These are phyloP conservation scores for Lactarius trivialis DNA, from an alignment of 768 basidiomycete genomes.

Conservation along the genomic window DNA sequence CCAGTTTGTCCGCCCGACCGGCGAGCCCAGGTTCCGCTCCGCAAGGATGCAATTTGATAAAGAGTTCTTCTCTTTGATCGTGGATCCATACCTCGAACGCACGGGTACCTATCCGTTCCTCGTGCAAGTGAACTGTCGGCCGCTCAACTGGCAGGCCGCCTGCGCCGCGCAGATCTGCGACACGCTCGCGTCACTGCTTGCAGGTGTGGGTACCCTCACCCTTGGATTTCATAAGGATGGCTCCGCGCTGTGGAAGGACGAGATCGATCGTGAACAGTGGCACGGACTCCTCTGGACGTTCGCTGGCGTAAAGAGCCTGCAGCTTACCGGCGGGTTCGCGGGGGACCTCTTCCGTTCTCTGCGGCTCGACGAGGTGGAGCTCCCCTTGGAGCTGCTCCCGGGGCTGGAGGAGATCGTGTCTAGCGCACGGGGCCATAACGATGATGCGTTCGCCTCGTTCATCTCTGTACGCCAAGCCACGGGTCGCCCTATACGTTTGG, in stretches of 20 bases:
- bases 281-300: neutral
- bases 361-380: neutral
- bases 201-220: neutral
- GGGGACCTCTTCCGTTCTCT: conserved; percentile 2
- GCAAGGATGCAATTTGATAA: neutral
- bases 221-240: conserved; percentile 1
- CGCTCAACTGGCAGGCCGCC: neutral
- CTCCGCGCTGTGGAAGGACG: neutral
- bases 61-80: neutral
- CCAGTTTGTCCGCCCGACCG: neutral
- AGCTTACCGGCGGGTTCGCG: neutral
- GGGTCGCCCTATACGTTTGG: neutral
- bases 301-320: neutral
- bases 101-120: neutral
- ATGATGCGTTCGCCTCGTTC: neutral
- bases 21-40: neutral
- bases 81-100: too few relatives aligned
- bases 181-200: neutral
- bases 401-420: neutral
- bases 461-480: neutral
- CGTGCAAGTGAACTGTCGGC: neutral
- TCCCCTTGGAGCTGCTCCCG: neutral
- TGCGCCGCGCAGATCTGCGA: neutral
- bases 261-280: neutral
- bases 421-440: neutral